These are phyloP conservation scores for Juglanconis juglandina DNA, from an alignment of 2,329 filamentous ascomycete species.

Conservation along the genomic window DNA sequence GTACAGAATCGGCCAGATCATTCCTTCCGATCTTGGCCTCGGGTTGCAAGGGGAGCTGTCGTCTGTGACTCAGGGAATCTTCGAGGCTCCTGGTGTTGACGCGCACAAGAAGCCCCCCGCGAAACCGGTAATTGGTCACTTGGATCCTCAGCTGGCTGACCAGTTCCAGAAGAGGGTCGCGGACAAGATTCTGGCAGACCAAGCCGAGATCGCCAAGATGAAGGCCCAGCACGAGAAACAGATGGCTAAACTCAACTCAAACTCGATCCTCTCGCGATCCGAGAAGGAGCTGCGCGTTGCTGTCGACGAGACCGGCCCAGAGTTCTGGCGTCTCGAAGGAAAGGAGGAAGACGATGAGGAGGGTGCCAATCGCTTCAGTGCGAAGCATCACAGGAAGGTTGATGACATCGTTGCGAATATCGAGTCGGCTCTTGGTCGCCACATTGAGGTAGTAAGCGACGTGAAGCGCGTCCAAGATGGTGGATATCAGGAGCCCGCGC, in stretches of 20 bases:
- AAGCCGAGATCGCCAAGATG: constrained; percentile 80
- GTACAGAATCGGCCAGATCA: constrained; percentile 80
- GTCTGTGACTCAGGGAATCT: constrained; percentile 77
- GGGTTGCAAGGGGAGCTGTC: constrained; percentile 81
- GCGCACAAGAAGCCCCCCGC: constrained; percentile 44
- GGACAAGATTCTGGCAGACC: constrained; percentile 68
- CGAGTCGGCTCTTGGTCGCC: constrained; percentile 66
- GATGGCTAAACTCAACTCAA: constrained; percentile 70
- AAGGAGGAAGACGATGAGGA: constrained; percentile 49
- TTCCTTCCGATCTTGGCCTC: constrained; percentile 80
- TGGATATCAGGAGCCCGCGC: constrained; percentile 63
- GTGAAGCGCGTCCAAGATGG: constrained; percentile 74
- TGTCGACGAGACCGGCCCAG: constrained; percentile 55
- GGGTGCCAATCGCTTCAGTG: constrained; percentile 33
- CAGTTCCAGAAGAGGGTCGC: constrained; percentile 79
- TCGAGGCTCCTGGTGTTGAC: constrained; percentile 61
- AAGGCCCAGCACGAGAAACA: constrained; percentile 73
- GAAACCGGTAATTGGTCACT: constrained; percentile 60
- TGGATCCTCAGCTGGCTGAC: constrained; percentile 74
- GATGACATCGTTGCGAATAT: constrained; percentile 74
- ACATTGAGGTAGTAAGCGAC: constrained; percentile 60
- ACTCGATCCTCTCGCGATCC: constrained; percentile 66
- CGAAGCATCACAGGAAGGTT: constrained; percentile 52
- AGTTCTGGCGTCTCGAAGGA: constrained; percentile 64
- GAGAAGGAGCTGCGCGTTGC: constrained; percentile 73